Conservation (phyloP, 495 filamentous ascomycete species). For the Talaromyces nanjingensis region DNA sequence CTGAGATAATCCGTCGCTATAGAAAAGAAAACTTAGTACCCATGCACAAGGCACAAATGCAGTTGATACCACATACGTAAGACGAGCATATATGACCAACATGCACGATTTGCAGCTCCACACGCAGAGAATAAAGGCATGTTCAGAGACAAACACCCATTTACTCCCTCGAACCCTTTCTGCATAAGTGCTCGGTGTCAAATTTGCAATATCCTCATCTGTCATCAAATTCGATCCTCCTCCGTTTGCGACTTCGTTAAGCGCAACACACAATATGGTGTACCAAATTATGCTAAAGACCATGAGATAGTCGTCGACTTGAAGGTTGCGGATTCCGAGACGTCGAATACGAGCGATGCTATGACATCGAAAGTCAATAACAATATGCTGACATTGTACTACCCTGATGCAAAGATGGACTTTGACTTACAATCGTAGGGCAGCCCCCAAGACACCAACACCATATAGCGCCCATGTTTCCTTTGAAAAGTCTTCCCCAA, state of each 20-base stretch:
- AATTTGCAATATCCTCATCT: slow-evolving; percentile 25
- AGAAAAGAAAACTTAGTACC: slow-evolving; percentile 8
- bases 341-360: slow-evolving; percentile 44
- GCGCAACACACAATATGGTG: slow-evolving; percentile 43
- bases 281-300: slow-evolving; percentile 42
- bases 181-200: slow-evolving; percentile 32
- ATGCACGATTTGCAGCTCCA: slow-evolving; percentile 48
- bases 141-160: slow-evolving; percentile 50
- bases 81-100: slow-evolving; percentile 47
- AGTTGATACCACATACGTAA: slow-evolving; percentile 31
- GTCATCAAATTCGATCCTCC: slow-evolving; percentile 50
- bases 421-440: slow-evolving; percentile 36
- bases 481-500: slow-evolving; percentile 25
- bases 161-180: slow-evolving; percentile 45
- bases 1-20: slow-evolving; percentile 32
- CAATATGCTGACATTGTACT: neutral
- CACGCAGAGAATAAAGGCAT: slow-evolving; percentile 43
- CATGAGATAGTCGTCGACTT: slow-evolving; percentile 49
- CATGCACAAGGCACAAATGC: neutral
- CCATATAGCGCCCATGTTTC: slow-evolving; percentile 44
- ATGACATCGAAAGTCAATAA: neutral
- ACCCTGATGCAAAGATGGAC: neutral
- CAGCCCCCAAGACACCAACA: slow-evolving; percentile 35
- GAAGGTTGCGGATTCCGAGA: slow-evolving; percentile 36
- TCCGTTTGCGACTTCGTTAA: slow-evolving; percentile 44